Percentiles rank a stretch among this genome's conserved stretches.
These are phyloP conservation scores for Fusarium coicis DNA, from an alignment of 2,329 filamentous ascomycete genomes.

Conservation along the genomic window DNA sequence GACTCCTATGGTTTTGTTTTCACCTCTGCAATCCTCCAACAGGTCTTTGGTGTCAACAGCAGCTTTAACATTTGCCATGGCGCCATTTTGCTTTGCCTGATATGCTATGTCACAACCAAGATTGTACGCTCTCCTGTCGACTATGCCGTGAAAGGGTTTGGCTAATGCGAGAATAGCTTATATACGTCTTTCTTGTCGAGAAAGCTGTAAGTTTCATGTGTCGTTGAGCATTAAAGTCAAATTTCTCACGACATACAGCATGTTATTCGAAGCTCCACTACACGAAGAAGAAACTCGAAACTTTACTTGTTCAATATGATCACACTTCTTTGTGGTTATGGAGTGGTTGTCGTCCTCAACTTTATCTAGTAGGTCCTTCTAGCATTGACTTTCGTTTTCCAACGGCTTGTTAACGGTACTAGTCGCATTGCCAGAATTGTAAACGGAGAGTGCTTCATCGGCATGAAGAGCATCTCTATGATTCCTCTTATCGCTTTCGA, in stretches of 20 bases:
- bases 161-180: conserved; percentile 51
- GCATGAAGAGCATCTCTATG: conserved; percentile 68
- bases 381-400: neutral
- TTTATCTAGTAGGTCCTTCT: conserved; percentile 65
- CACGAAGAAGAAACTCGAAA: conserved; percentile 63
- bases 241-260: conserved; percentile 51
- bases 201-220: conserved; percentile 61
- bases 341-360: conserved; percentile 64
- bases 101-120: conserved; percentile 72
- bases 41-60: conserved; percentile 66
- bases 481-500: conserved; percentile 72
- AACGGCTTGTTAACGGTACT: neutral
- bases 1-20: conserved; percentile 71
- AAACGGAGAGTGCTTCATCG: conserved; percentile 68
- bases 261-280: conserved; percentile 66
- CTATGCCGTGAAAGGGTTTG: neutral
- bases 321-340: conserved; percentile 62
- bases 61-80: conserved; percentile 63
- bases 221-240: too few species aligned
- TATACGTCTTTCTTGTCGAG: conserved; percentile 74
- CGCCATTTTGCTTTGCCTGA: conserved; percentile 69
- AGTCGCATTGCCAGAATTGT: conserved; percentile 68
- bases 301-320: conserved; percentile 71
- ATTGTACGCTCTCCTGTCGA: conserved; percentile 46
- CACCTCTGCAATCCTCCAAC: conserved; percentile 65